Evolutionary conservation across 768 basidiomycete species (phyloP).

Genomic region (Suillus americanus): DNA sequence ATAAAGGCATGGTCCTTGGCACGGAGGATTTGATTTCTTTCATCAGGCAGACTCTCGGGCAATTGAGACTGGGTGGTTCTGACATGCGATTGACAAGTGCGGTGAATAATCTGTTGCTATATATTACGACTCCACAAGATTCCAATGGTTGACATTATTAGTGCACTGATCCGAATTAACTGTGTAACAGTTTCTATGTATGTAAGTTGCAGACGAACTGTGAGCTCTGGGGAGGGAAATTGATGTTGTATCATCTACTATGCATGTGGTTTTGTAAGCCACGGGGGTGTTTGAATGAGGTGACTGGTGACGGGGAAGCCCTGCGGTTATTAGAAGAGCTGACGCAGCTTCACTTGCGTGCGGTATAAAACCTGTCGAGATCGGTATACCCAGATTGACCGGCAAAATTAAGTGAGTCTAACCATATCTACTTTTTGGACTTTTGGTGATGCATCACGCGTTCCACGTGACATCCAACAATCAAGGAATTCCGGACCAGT

Average conservation of each 20-base stretch:
- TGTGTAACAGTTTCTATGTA: neutral
- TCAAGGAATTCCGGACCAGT: too few species aligned
- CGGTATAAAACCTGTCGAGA: neutral
- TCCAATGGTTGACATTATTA: neutral
- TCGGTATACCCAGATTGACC: too few species aligned
- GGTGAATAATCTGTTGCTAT: neutral
- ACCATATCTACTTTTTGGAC: too few species aligned
- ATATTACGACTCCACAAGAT: neutral
- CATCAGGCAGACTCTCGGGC: neutral
- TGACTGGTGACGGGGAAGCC: too few species aligned
- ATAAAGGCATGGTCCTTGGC: neutral
- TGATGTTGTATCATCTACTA: neutral
- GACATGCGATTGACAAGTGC: neutral
- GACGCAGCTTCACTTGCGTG: neutral
- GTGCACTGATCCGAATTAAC: neutral
- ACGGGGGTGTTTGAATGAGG: too few species aligned
- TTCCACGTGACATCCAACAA: too few species aligned
- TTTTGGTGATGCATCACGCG: too few species aligned
- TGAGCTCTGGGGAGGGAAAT: neutral
- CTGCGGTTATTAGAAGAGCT: too few species aligned
- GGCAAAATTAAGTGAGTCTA: too few species aligned
- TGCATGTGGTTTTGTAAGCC: too few species aligned
- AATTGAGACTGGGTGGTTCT: neutral
- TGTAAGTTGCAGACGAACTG: neutral
- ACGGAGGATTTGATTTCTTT: neutral